Evolutionary conservation across 768 basidiomycete genomes (phyloP), one percentile per base, ranked within the genome.

Genomic region (Rhodotorula kratochvilovae): DNA sequence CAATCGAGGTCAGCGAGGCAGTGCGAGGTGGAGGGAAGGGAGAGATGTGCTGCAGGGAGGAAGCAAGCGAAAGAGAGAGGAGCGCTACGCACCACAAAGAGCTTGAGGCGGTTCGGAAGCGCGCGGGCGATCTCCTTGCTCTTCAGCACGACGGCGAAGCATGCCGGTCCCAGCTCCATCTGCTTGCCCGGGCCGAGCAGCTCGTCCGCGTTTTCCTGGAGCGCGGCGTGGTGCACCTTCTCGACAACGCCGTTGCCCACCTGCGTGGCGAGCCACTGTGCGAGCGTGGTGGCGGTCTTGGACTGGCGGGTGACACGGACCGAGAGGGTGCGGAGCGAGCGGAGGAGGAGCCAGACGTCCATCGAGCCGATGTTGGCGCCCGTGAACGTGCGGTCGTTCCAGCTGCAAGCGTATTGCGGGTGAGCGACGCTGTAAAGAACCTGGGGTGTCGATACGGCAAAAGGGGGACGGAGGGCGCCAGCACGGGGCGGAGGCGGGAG

Each of bases 251-350:
- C 89, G 4, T 29, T 58, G 21, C 53, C 61, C 82, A 61, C 71
- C 15, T 43, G 36, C 15, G 73, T 71, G 21, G 72, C 58, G 12
- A 94, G 82, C 91, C 91, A 95, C 53, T 84, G 82, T 0, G 87
- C 92, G 54, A 95, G 83, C 16, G 81, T 82, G 1, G 86, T 88
- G 0, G 88, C 91, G 10, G 86, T 89, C 61, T 85, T 81, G 15
- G 89, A 88, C 79, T 94, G 92, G 29, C 87, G 85, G n/a, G 86
- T 84, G 13, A 94, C 81, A 65, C 92, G 87, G 23, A 95, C 82
- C 78, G 90, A 88, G 74, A 92, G 84, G 5, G 92, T 93, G 61
- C 90, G 85, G 64, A 94, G 83, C 12, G 90, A 92, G 29, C 92
- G 87, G 53, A 95, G 82, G 35, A 93, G 60, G 17, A 79, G 74